These are phyloP conservation scores for Silene conica DNA, from an alignment of 148 eudicot species.

Conservation along the genomic window DNA sequence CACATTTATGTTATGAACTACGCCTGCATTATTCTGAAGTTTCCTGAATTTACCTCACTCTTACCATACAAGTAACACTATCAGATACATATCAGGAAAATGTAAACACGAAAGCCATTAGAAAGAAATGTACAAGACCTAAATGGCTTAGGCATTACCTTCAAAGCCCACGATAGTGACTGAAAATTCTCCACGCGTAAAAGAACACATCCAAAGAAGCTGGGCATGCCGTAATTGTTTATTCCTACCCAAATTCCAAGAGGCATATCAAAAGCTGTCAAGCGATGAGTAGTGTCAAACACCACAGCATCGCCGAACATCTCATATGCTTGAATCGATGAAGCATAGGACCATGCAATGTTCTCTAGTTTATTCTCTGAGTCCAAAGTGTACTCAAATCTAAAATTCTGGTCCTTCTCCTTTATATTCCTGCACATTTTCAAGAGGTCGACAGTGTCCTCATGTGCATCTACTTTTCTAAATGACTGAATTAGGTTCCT, in stretches of 20 bases:
- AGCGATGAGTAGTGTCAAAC: slow-evolving; percentile 74
- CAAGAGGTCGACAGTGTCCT: slow-evolving; percentile 75
- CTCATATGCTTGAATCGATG: slow-evolving; percentile 76
- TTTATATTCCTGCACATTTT: slow-evolving; percentile 85
- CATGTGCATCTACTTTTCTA: slow-evolving; percentile 72
- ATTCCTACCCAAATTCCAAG: slow-evolving; percentile 83
- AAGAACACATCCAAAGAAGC: slow-evolving; percentile 76
- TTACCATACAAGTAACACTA: not conserved
- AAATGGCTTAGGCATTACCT: slow-evolving; percentile 39
- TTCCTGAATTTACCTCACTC: not conserved
- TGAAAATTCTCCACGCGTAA: slow-evolving; percentile 65
- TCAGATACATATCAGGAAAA: not conserved
- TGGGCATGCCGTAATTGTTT: slow-evolving; percentile 78
- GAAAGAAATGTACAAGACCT: not conserved
- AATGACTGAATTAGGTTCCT: slow-evolving; percentile 90
- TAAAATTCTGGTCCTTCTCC: slow-evolving; percentile 84
- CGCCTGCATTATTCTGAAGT: not conserved
- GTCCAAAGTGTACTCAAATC: slow-evolving; percentile 73
- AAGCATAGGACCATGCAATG: slow-evolving; percentile 93
- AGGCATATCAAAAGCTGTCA: slow-evolving; percentile 80
- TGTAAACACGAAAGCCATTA: not conserved
- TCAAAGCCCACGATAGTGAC: slow-evolving; percentile 77
- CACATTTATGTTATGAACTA: not conserved
- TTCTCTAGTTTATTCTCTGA: slow-evolving; percentile 72
- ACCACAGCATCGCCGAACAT: slow-evolving; percentile 90